A percentile compares a stretch with the other conserved stretches of the same genome.
Evolutionary conservation across 768 basidiomycete species (phyloP).

Genomic region (Cystofilobasidium macerans): DNA sequence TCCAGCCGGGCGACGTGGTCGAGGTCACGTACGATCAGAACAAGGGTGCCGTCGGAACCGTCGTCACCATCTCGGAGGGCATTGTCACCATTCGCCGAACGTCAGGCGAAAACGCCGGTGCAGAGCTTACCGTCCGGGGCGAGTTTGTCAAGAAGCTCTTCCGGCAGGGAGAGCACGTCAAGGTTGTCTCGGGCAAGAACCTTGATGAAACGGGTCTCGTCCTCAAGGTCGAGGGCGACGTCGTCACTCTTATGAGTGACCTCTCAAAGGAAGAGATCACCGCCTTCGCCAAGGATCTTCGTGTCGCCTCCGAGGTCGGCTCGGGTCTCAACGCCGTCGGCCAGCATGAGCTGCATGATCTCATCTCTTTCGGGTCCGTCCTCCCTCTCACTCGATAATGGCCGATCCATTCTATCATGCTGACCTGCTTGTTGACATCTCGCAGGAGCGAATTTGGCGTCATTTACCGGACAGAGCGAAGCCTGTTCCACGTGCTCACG

Average conservation of each 20-base stretch:
- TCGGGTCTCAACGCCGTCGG: slow-evolving; percentile 78
- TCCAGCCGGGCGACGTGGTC: slow-evolving; percentile 96
- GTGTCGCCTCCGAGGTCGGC: slow-evolving; percentile 96
- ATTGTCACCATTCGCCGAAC: slow-evolving; percentile 71
- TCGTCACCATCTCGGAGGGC: slow-evolving; percentile 78
- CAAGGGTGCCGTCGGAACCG: slow-evolving; percentile 78
- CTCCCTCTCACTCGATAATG: background rate
- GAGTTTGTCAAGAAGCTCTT: slow-evolving; percentile 87
- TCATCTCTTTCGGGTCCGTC: slow-evolving; percentile 90
- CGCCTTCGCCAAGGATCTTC: slow-evolving; percentile 91
- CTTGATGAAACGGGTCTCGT: slow-evolving; percentile 92
- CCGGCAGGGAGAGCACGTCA: slow-evolving; percentile 95
- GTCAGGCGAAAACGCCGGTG: slow-evolving; percentile 68
- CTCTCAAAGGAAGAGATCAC: slow-evolving; percentile 96
- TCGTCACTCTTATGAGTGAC: slow-evolving; percentile 89
- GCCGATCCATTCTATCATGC: slow-evolving; percentile 40
- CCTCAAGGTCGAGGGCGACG: slow-evolving; percentile 72
- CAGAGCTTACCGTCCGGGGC: slow-evolving; percentile 66
- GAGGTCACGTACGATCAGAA: slow-evolving; percentile 98
- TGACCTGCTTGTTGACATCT: slow-evolving; percentile 41
- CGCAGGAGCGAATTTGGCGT: slow-evolving; percentile 78
- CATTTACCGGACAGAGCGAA: slow-evolving; percentile 92
- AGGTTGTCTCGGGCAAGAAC: slow-evolving; percentile 92
- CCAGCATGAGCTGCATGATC: slow-evolving; percentile 88
- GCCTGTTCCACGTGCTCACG: slow-evolving; percentile 89